A percentile compares a stretch with the other conserved stretches of the same genome.
phyloP scores from a whole-genome alignment of 2,329 filamentous ascomycete species.

The Seiridium cupressi region DNA sequence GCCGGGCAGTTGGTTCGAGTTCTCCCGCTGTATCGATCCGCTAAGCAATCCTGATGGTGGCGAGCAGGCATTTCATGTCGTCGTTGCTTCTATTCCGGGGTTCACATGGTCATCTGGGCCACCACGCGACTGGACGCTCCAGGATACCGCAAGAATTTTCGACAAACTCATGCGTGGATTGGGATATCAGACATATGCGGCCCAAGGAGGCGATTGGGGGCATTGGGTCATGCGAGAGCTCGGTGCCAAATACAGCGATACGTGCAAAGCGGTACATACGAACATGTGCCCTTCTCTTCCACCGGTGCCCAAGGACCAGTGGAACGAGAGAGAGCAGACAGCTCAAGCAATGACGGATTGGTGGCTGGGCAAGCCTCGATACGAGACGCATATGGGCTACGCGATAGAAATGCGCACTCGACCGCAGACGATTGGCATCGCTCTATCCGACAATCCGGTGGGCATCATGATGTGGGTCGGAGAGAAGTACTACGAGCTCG shows the following conservation, averaged over 20 bases:
- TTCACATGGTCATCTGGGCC: constrained; percentile 33
- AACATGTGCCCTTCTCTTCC: constrained; percentile 37
- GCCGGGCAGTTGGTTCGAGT: constrained; percentile 44
- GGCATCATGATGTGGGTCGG: constrained; percentile 42
- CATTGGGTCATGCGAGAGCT: constrained; percentile 37
- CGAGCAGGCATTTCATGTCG: constrained; percentile 29
- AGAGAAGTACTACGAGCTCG: constrained; percentile 30
- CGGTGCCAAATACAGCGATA: constrained; percentile 28
- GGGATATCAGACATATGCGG: constrained; percentile 34
- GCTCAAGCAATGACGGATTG: constrained; percentile 29
- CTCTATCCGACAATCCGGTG: constrained; percentile 39
- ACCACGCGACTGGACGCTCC: constrained; percentile 30
- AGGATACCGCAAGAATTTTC: constrained; percentile 34
- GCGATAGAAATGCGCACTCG: constrained; percentile 38
- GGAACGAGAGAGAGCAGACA: constrained; percentile 29
- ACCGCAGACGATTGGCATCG: constrained; percentile 40
- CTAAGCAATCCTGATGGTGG: constrained; percentile 23
- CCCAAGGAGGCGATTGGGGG: constrained; percentile 39
- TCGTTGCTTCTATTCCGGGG: constrained; percentile 37
- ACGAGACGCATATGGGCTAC: constrained; percentile 37
- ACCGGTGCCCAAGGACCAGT: constrained; percentile 23
- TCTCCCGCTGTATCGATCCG: constrained; percentile 34
- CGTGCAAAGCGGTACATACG: constrained; percentile 34
- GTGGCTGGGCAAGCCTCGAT: constrained; percentile 9
- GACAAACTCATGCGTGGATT: constrained; percentile 36